Base-by-base conservation (phyloP, 495 filamentous ascomycete genomes). In the Penicillium dipodomyicola region DNA sequence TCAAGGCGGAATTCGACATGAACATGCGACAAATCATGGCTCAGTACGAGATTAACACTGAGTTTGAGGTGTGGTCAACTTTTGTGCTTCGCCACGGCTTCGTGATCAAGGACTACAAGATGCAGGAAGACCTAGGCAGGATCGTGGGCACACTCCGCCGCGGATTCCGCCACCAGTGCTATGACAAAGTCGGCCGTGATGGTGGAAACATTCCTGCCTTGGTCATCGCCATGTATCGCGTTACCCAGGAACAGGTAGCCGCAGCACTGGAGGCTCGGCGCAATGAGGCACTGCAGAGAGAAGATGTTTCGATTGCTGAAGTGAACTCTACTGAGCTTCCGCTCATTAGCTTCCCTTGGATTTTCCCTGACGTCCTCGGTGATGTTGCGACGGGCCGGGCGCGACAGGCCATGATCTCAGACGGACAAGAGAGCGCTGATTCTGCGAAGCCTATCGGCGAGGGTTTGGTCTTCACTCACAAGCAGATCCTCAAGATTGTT, bases 341-440 rank as follows among this genome's bases (percentile, higher is more conserved):
- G 0, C 70, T 97, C 22, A 94, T 97, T 64, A 93, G 86, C 62
- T 97, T 96, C 63, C 92, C 94, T 0, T 99, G 94, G 95, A 67
- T 97, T 9, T 95, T 97, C 52, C 74, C 81, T 1, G 72, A 81
- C 32, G 76, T 90, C 50, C 79, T 99, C 2, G 89, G 90, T 5
- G 79, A 78, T 33, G 86, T 97, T 57, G 92, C 89, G 20, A 77
- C 73, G 4, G 58, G 66, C 0, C 22, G 15, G 49, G 35, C 14
- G 10, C 27, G 41, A 25, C 25, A 59, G 29, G 17, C 12, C n/a
- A 25, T 10, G 10, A 27, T 6, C 11, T 17, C 39, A 14, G 50
- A 33, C 1, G 45, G 3, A 32, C 27, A 15, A 29, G 45, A 0
- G 9, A 8, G 4, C n/a, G n/a, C 10, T 7, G 17, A 48, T 48